These are phyloP conservation scores for Cordyceps tenuipes DNA, from an alignment of 2,329 filamentous ascomycete species.

Conservation along the genomic window DNA sequence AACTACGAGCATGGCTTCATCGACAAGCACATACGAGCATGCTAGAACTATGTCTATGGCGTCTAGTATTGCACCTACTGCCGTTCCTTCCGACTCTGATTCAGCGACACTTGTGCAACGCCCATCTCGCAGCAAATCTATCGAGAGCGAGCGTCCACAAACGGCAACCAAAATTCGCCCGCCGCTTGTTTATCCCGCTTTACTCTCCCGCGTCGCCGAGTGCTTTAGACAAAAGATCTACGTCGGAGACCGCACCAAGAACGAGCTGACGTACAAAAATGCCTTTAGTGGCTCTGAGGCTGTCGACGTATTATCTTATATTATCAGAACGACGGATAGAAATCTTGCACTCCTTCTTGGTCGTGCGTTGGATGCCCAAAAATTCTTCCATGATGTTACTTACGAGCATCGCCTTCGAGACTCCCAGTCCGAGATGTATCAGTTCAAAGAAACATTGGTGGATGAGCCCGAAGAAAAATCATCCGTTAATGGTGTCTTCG, in stretches of 20 bases:
- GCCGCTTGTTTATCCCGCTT: constrained; percentile 85
- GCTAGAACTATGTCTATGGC: constrained; percentile 84
- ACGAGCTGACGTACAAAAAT: constrained; percentile 94
- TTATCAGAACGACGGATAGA: constrained; percentile 92
- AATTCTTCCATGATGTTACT: constrained; percentile 98
- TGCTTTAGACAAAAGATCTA: constrained; percentile 86
- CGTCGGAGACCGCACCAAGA: constrained; percentile 84
- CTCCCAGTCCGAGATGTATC: constrained; percentile 90
- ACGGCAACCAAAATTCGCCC: constrained; percentile 56
- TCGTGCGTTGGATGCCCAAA: constrained; percentile 88
- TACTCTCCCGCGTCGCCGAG: constrained; percentile 87
- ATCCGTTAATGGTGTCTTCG: constrained; percentile 88
- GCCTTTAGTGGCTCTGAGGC: constrained; percentile 93
- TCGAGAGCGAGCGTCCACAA: constrained; percentile 46
- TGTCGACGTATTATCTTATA: constrained; percentile 90
- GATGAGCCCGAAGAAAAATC: constrained; percentile 68
- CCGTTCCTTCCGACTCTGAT: constrained; percentile 53
- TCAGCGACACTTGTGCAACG: constrained; percentile 42
- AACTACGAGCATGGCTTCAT: constrained; percentile 55
- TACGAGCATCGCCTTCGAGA: constrained; percentile 95
- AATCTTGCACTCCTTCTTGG: constrained; percentile 88
- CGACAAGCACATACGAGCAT: constrained; percentile 38
- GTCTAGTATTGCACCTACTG: constrained; percentile 66
- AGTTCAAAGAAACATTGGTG: constrained; percentile 88
- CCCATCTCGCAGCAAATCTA: constrained; percentile 49